These are phyloP conservation scores for Leccinum incarnatum DNA, from an alignment of 768 basidiomycete genomes.

Conservation along the genomic window DNA sequence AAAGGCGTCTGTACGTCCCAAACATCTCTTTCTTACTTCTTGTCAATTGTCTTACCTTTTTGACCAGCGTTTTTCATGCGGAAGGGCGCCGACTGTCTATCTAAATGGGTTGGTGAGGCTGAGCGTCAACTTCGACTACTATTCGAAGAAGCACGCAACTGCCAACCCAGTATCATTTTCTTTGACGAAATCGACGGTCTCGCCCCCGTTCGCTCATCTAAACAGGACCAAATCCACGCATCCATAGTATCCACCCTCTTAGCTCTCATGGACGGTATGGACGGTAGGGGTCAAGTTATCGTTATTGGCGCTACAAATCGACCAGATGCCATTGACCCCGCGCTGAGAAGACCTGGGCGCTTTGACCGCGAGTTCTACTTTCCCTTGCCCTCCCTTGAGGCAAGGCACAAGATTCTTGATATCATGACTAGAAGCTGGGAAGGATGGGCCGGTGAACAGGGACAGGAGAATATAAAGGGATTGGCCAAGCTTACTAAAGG, in stretches of 20 bases:
- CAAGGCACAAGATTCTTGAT: constrained; percentile 80
- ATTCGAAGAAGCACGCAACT: constrained; percentile 92
- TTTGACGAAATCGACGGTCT: constrained; percentile 99
- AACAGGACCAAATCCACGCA: constrained; percentile 98
- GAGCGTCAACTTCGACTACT: constrained; percentile 92
- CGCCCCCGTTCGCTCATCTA: constrained; percentile 96
- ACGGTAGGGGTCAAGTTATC: constrained; percentile 93
- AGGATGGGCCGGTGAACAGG: constrained; percentile 64
- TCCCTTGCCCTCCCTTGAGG: constrained; percentile 79
- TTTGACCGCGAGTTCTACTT: constrained; percentile 99
- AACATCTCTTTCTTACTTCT: background rate
- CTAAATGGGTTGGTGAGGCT: constrained; percentile 99
- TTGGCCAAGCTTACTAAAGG: constrained; percentile 92
- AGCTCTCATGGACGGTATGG: constrained; percentile 99
- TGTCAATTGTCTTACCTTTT: background rate
- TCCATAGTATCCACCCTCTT: constrained; percentile 94
- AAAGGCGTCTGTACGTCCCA: constrained; percentile 77
- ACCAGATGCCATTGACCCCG: constrained; percentile 97
- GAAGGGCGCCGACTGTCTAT: constrained; percentile 96
- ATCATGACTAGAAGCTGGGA: constrained; percentile 93
- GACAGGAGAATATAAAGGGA: constrained; percentile 52
- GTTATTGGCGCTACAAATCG: constrained; percentile 98
- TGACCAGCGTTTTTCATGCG: constrained; percentile 95
- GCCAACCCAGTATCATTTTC: constrained; percentile 96
- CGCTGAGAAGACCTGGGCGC: constrained; percentile 86